Conservation (phyloP, 1,139 yeast genomes). For the Diutina catenulata region DNA sequence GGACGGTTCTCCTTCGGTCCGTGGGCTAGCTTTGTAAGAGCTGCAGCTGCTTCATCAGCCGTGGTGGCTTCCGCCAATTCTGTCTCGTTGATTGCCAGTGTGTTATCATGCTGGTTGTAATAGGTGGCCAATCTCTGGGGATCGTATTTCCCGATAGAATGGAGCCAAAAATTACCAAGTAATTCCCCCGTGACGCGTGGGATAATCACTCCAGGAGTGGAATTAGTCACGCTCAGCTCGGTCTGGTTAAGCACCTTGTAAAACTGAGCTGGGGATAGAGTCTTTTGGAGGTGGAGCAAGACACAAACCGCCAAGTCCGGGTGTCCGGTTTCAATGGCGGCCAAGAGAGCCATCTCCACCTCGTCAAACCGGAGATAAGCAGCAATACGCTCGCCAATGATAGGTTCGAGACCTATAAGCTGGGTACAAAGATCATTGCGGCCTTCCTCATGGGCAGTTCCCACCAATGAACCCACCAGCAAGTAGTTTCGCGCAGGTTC, state of each 20-base stretch:
- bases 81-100: too few relatives aligned
- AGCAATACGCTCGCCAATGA: conserved; percentile 49
- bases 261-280: conserved; percentile 27
- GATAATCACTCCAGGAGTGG: conserved; percentile 12
- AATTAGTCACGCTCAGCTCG: conserved; percentile 15
- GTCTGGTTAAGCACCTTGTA: conserved; percentile 30
- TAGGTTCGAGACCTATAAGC: conserved; percentile 57
- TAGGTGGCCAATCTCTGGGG: conserved; percentile 18
- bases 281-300: conserved; percentile 36
- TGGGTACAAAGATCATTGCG: conserved; percentile 54
- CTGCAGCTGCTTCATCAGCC: background rate
- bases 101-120: conserved; percentile 23
- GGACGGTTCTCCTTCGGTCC: background rate
- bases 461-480: conserved; percentile 37
- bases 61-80: background rate
- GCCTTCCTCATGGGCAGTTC: conserved; percentile 76
- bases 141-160: conserved; percentile 19
- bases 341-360: conserved; percentile 54
- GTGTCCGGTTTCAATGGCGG: conserved; percentile 57
- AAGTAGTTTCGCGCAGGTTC: conserved; percentile 12
- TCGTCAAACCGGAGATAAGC: conserved; percentile 64
- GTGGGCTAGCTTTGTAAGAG: background rate
- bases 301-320: conserved; percentile 54
- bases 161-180: conserved; percentile 31
- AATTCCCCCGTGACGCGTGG: conserved; percentile 26